Conservation (phyloP, 331 rosid species). For the Arachis monticola region DNA sequence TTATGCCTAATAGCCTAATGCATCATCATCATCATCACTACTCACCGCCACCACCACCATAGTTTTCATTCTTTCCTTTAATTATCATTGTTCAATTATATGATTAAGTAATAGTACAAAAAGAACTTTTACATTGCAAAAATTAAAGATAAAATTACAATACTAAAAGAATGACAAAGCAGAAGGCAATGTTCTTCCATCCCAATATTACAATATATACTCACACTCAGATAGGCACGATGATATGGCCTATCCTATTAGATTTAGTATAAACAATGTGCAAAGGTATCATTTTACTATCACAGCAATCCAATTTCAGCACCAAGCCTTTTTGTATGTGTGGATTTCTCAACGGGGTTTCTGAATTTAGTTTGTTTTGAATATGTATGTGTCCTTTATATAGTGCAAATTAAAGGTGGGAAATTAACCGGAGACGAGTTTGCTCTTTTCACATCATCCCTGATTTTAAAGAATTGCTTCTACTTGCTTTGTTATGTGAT, state of each 20-base stretch:
- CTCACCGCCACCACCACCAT: neutral
- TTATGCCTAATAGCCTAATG: neutral
- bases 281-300: constrained; percentile 58
- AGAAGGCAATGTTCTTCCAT: too few relatives aligned
- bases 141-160: too few relatives aligned
- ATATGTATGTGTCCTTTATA: neutral
- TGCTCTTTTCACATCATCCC: constrained; percentile 74
- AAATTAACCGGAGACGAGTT: constrained; percentile 72
- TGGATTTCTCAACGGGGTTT: constrained; percentile 28
- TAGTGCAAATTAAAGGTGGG: constrained; percentile 81
- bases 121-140: too few relatives aligned
- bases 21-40: neutral
- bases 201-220: too few relatives aligned
- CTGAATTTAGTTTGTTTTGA: constrained; percentile 30
- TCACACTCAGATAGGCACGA: too few relatives aligned
- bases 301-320: neutral
- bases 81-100: too few relatives aligned
- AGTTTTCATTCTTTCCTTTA: neutral
- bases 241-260: too few relatives aligned
- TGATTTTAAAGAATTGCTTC: constrained; percentile 40
- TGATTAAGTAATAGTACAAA: too few relatives aligned
- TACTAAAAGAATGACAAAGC: too few relatives aligned
- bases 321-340: neutral
- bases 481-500: constrained; percentile 25
- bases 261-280: constrained; percentile 45